Evolutionary conservation across 1,139 yeast species (phyloP).

Genomic region (Yamadazyma oceani): DNA sequence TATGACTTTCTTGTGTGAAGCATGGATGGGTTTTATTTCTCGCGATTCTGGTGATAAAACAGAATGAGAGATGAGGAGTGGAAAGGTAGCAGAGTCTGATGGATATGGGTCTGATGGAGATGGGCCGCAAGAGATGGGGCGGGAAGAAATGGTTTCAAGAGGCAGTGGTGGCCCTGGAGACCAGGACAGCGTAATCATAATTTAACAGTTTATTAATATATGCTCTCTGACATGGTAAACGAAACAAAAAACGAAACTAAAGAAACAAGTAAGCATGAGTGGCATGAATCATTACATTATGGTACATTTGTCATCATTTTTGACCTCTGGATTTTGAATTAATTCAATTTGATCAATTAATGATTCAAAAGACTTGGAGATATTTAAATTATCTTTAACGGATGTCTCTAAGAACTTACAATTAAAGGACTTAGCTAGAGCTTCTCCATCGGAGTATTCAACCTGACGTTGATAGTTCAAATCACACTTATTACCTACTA

Average conservation of each 20-base stretch:
- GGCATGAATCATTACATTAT: slow-evolving; percentile 13
- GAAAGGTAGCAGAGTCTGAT: too few relatives aligned
- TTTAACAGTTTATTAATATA: neutral
- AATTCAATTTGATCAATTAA: slow-evolving; percentile 73
- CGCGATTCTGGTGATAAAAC: neutral
- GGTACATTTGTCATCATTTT: slow-evolving; percentile 40
- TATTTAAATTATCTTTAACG: slow-evolving; percentile 72
- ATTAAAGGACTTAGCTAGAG: slow-evolving; percentile 59
- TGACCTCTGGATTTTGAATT: slow-evolving; percentile 48
- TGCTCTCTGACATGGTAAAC: neutral
- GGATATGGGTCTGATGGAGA: too few relatives aligned
- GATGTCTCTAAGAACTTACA: slow-evolving; percentile 80
- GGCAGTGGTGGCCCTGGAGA: too few relatives aligned
- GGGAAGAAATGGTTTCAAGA: too few relatives aligned
- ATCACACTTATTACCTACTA: slow-evolving; percentile 86
- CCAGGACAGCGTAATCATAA: too few relatives aligned
- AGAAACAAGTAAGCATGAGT: neutral
- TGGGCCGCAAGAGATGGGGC: too few relatives aligned
- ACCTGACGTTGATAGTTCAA: slow-evolving; percentile 67
- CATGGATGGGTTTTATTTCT: neutral
- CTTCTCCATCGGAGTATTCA: slow-evolving; percentile 59
- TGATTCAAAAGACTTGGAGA: slow-evolving; percentile 62
- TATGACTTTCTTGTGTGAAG: neutral
- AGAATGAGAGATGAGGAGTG: neutral
- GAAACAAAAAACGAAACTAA: neutral